phyloP scores from a whole-genome alignment of 2,329 filamentous ascomycete species.

The Fusarium nelsonii region DNA sequence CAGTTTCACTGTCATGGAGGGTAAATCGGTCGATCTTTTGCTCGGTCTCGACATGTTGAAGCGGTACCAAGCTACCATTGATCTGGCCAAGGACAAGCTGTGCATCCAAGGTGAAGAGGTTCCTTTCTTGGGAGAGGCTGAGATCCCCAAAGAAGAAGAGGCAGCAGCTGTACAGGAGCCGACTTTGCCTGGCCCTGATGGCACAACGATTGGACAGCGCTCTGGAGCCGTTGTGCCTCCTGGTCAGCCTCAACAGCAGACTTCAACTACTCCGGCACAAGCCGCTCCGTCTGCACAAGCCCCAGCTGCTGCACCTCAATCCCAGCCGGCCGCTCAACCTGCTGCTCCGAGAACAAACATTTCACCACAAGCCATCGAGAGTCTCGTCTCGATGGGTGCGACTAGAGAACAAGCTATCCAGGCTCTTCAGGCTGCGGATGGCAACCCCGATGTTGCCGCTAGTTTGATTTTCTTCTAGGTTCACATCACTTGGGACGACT shows the following conservation, averaged over 20 bases:
- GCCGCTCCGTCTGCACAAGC: constrained; percentile 46
- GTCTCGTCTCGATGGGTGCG: constrained; percentile 83
- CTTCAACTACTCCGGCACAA: constrained; percentile 34
- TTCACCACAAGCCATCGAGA: constrained; percentile 77
- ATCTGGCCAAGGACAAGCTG: constrained; percentile 85
- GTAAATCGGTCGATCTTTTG: constrained; percentile 93
- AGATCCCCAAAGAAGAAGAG: constrained; percentile 89
- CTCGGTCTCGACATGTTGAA: constrained; percentile 97
- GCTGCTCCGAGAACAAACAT: constrained; percentile 52
- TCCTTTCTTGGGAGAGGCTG: constrained; percentile 89
- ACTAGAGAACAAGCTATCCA: constrained; percentile 80
- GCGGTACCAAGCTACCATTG: constrained; percentile 92
- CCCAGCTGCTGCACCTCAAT: constrained; percentile 46
- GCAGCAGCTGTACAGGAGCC: constrained; percentile 83
- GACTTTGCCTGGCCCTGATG: constrained; percentile 84
- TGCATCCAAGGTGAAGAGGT: constrained; percentile 91
- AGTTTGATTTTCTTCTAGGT: constrained; percentile 74
- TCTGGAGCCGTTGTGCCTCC: constrained; percentile 76
- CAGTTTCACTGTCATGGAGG: constrained; percentile 99
- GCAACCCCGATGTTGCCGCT: constrained; percentile 90
- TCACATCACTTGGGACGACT: constrained; percentile 11
- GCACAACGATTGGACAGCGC: constrained; percentile 87
- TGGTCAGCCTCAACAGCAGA: constrained; percentile 34
- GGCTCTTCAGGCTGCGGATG: constrained; percentile 83
- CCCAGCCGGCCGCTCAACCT: constrained; percentile 46